Evolutionary conservation across 495 filamentous ascomycete species (phyloP).

Genomic region (Apiosordaria backusii): DNA sequence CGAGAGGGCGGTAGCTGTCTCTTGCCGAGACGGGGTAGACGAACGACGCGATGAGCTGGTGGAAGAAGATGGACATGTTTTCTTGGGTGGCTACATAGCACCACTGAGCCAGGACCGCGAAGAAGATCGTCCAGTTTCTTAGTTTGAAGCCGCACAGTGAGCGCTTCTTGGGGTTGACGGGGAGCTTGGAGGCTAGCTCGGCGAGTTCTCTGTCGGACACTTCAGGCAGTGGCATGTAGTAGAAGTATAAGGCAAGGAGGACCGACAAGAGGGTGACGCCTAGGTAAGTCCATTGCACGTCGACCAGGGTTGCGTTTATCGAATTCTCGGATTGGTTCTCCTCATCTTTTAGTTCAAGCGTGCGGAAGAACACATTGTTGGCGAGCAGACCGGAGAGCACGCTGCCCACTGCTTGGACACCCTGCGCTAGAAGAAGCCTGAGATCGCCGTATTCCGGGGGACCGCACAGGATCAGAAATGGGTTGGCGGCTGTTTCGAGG

Average conservation of each 20-base stretch:
- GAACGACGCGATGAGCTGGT: slow-evolving; percentile 37
- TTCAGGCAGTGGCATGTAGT: slow-evolving; percentile 55
- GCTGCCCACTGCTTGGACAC: slow-evolving; percentile 63
- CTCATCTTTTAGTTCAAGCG: slow-evolving; percentile 11
- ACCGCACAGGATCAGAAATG: slow-evolving; percentile 51
- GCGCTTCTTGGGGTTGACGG: slow-evolving; percentile 38
- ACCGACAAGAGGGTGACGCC: slow-evolving; percentile 70
- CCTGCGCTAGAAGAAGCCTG: slow-evolving; percentile 65
- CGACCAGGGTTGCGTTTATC: slow-evolving; percentile 42
- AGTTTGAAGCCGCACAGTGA: slow-evolving; percentile 37
- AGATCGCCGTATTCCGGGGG: slow-evolving; percentile 49
- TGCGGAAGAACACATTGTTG: slow-evolving; percentile 62
- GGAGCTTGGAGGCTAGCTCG: slow-evolving; percentile 38
- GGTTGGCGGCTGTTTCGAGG: slow-evolving; percentile 71
- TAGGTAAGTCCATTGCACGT: slow-evolving; percentile 77
- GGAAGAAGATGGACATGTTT: slow-evolving; percentile 65
- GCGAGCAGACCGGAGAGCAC: slow-evolving; percentile 65
- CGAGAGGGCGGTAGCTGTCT: slow-evolving; percentile 16
- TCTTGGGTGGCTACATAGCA: slow-evolving; percentile 72
- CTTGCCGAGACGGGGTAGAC: slow-evolving; percentile 30
- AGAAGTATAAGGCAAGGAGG: slow-evolving; percentile 56
- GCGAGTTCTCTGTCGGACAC: slow-evolving; percentile 51
- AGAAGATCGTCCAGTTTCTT: slow-evolving; percentile 47
- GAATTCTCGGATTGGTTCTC: neutral
- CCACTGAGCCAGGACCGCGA: slow-evolving; percentile 68